Evolutionary conservation across 257 asterid species (phyloP), one percentile per base, ranked within the genome.

Genomic region (Catharanthus roseus): DNA sequence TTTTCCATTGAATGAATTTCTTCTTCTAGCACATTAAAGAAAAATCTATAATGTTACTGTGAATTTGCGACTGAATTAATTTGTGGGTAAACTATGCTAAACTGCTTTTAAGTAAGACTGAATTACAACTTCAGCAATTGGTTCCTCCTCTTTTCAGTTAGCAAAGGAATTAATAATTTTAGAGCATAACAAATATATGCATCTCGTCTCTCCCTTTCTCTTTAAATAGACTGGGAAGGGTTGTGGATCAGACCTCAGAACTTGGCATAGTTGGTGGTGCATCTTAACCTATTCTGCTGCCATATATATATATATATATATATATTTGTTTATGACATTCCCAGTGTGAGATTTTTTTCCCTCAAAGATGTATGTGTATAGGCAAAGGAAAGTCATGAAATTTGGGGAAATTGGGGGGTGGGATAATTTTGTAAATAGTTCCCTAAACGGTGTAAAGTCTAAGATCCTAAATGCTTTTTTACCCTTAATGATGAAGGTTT

Each of bases 401-500:
- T 13, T 29, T 58, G 5, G 39, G 41, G 28, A 29, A 57, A 57
- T 1, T 60, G 24, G 41, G 13, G 16, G 42, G n/a, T n/a, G n/a
- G n/a, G n/a, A n/a, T 15, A 31, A 31, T 15, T 16, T 31, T 18
- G 38, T 33, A 61, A 39, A 33, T 33, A 33, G 16, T 31, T 34
- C n/a, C 31, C 21, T 21, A 12, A 29, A 23, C 18, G 29, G 34
- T n/a, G 45, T n/a, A 33, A 34, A 51, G 26, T 28, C 26, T 29
- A 34, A 18, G 33, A 68, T 50, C 23, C 26, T 71, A 39, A 34
- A 34, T 29, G 12, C 7, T 33, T 62, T n/a, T 58, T 44, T 78
- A 65, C 68, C 57, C 29, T 74, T 78, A 28, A 62, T 62, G 28
- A 54, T 47, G 65, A 87, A 95, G 99, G 77, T 82, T 77, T 76